These are phyloP conservation scores for Tulasnella sp. DNA, from an alignment of 768 basidiomycete genomes.

Conservation along the genomic window DNA sequence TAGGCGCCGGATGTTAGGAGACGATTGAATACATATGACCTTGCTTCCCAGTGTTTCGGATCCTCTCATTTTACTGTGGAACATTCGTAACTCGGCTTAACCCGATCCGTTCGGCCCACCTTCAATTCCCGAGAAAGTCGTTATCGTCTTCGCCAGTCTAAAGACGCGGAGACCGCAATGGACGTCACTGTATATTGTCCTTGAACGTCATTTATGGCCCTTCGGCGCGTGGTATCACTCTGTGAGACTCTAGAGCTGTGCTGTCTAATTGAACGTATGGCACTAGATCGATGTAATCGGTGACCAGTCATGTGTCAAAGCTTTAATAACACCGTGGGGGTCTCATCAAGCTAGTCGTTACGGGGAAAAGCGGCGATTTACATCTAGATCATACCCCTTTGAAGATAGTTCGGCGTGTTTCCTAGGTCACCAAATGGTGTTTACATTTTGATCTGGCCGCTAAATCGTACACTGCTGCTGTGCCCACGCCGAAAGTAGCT, in stretches of 20 bases:
- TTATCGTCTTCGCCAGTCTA: background rate
- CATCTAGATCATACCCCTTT: background rate
- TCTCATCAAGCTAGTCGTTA: background rate
- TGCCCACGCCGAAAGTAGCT: background rate
- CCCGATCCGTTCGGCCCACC: background rate
- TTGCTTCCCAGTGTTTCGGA: background rate
- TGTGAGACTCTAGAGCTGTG: background rate
- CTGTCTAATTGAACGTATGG: background rate
- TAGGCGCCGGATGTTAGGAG: constrained; percentile 64
- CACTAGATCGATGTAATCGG: background rate
- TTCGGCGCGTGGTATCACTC: background rate
- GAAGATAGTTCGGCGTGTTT: background rate
- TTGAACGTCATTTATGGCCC: background rate
- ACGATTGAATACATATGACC: constrained; percentile 27
- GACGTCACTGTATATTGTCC: background rate
- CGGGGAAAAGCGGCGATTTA: background rate
- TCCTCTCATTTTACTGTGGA: background rate
- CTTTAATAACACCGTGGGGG: background rate
- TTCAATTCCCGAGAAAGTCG: background rate
- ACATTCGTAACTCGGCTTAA: background rate
- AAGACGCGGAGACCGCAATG: background rate
- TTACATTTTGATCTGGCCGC: background rate
- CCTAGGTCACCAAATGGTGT: background rate
- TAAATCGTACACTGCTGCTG: background rate
- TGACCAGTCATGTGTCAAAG: background rate